These are phyloP conservation scores for Sarocladiaceae sp. DNA, from an alignment of 2,329 filamentous ascomycete species.

Conservation along the genomic window DNA sequence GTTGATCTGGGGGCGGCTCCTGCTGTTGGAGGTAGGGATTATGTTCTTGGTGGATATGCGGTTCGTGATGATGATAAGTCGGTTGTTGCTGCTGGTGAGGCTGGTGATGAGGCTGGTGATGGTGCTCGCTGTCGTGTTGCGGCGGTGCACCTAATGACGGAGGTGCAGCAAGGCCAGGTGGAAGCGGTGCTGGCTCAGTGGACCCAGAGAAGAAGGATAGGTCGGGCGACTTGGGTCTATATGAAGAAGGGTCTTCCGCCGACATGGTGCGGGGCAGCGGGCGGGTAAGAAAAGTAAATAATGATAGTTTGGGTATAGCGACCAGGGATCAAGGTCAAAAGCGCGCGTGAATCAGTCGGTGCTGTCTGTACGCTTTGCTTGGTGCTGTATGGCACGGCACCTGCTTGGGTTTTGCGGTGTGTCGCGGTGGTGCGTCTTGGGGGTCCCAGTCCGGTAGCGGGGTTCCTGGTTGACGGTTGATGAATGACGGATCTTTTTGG, in stretches of 20 bases:
- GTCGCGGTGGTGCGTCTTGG: not conserved
- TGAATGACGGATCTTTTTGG: not conserved
- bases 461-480: not conserved
- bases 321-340: not conserved
- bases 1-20: conserved; percentile 19
- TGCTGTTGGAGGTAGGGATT: conserved; percentile 13
- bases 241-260: conserved; percentile 42
- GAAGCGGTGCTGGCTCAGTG: conserved; percentile 20
- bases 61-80: not conserved
- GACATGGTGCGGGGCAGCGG: conserved; percentile 34
- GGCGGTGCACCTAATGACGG: conserved; percentile 6
- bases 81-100: conserved; percentile 18
- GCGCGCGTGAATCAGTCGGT: not conserved
- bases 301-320: not conserved
- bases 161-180: conserved; percentile 18
- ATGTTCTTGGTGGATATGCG: not conserved
- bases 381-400: not conserved
- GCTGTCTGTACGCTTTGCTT: not conserved
- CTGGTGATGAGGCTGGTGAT: conserved; percentile 22
- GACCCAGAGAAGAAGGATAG: conserved; percentile 45
- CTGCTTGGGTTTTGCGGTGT: conserved; percentile 2
- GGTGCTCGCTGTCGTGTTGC: conserved; percentile 23
- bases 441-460: conserved; percentile 2
- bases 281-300: not conserved
- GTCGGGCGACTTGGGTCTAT: conserved; percentile 56